These are phyloP conservation scores for Kodamaea sagamina DNA, from an alignment of 805 yeast genomes.

Conservation along the genomic window DNA sequence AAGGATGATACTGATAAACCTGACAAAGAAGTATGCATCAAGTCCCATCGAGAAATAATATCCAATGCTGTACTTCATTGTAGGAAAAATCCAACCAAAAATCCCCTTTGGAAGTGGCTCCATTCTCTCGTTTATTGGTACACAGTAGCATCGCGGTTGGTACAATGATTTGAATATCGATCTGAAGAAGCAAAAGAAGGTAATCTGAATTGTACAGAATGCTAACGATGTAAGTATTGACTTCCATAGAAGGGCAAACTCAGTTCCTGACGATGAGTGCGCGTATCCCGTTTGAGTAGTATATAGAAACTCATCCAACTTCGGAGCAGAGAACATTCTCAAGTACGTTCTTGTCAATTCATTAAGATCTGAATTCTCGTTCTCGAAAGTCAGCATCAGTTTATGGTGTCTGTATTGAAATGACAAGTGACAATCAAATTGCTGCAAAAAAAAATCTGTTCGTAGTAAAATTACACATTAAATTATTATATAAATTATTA, in stretches of 20 bases:
- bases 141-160: constrained; percentile 54
- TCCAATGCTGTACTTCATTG: constrained; percentile 40
- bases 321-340: constrained; percentile 30
- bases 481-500: neutral
- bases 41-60: constrained; percentile 57
- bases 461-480: neutral
- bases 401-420: no score
- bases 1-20: constrained; percentile 57
- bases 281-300: constrained; percentile 61
- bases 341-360: constrained; percentile 31
- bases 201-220: constrained; percentile 55
- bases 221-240: constrained; percentile 56
- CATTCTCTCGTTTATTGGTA: constrained; percentile 41
- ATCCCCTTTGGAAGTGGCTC: constrained; percentile 43
- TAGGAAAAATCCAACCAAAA: constrained; percentile 58
- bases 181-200: constrained; percentile 39
- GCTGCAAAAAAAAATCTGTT: constrained; percentile 6
- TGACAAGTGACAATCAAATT: neutral
- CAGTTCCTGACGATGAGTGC: constrained; percentile 57
- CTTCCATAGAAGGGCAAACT: constrained; percentile 55
- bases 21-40: constrained; percentile 72
- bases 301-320: constrained; percentile 44
- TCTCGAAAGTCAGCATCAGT: constrained; percentile 10
- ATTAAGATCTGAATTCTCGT: constrained; percentile 22
- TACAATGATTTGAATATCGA: constrained; percentile 42